Evolutionary conservation across 2,329 filamentous ascomycete genomes (phyloP).

Genomic region (Chrysoporthe deuterocubensis): DNA sequence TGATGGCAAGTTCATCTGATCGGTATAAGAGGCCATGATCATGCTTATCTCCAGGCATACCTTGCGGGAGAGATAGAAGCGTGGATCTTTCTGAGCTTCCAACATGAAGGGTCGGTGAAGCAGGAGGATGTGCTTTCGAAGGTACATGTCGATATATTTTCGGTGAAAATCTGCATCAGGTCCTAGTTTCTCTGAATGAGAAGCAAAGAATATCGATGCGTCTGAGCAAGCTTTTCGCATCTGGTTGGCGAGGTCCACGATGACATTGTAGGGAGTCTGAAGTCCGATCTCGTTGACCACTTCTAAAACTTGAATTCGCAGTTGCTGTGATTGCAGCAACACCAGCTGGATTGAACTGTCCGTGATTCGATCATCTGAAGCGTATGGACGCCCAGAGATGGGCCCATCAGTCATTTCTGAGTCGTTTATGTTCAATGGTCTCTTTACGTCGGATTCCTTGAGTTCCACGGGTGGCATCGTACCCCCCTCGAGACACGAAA

Average conservation of each 20-base stretch:
- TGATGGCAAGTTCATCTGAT: slow-evolving; percentile 23
- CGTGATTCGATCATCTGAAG: slow-evolving; percentile 22
- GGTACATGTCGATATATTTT: slow-evolving; percentile 35
- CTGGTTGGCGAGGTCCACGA: slow-evolving; percentile 26
- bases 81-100: slow-evolving; percentile 30
- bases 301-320: slow-evolving; percentile 32
- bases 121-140: slow-evolving; percentile 34
- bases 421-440: slow-evolving; percentile 33
- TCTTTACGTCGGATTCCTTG: slow-evolving; percentile 29
- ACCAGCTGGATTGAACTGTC: slow-evolving; percentile 34
- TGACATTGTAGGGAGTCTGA: slow-evolving; percentile 28
- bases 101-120: slow-evolving; percentile 34
- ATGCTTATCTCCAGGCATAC: slow-evolving; percentile 33
- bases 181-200: background rate
- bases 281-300: slow-evolving; percentile 30
- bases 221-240: slow-evolving; percentile 33
- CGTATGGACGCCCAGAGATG: background rate
- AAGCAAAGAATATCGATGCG: slow-evolving; percentile 30
- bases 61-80: slow-evolving; percentile 35
- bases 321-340: slow-evolving; percentile 31
- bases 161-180: slow-evolving; percentile 30
- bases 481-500: slow-evolving; percentile 33
- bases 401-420: slow-evolving; percentile 22
- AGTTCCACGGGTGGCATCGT: slow-evolving; percentile 30
- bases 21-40: slow-evolving; percentile 32